Evolutionary conservation across 352 stramenopile species (phyloP), one percentile per base, ranked within the genome.

Genomic region (Phytophthora pinifolia): DNA sequence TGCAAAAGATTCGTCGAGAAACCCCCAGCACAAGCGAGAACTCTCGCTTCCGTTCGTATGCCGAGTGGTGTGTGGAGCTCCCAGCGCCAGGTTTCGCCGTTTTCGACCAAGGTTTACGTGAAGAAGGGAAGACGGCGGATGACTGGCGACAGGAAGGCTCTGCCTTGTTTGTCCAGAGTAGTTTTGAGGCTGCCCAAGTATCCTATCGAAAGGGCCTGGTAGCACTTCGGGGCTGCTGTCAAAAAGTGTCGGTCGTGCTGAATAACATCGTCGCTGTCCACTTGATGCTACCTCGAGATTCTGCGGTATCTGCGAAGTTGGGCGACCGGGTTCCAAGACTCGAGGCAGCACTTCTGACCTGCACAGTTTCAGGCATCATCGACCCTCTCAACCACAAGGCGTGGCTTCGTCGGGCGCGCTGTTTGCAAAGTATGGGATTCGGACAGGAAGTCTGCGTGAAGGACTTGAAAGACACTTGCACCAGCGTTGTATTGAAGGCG

Each of bases 191-290:
- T 3, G 63, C 63, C 17, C 47, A 65, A 17, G 2, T 25, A 14
- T 61, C 36, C 8, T 72, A 72, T 37, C 36, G 42, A 9, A 58
- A 56, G 14, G 53, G 47, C 6, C 4, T 72, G 22, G 35, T 37
- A 31, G 25, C 38, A n/a, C 41, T 13, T n/a, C 13, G 7, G 14
- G 6, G 13, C n/a, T 58, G 22, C 22, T 44, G 32, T 20, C 29
- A 25, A 8, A 17, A 65, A 4, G 10, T 65, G 4, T 67, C 58
- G 8, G 10, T 60, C 3, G 42, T 72, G 42, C 44, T 72, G 22
- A 70, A 59, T n/a, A 72, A 72, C 5, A 57, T 61, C 36, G 63
- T 46, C 8, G 58, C 58, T n/a, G 58, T 68, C 7, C 39, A 58
- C 8, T 39, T 72, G 14, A 61, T 36, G 32, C 0, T 60, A 6